These are phyloP conservation scores for Cyberlindnera lachancei DNA, from an alignment of 805 yeast genomes.

Conservation along the genomic window DNA sequence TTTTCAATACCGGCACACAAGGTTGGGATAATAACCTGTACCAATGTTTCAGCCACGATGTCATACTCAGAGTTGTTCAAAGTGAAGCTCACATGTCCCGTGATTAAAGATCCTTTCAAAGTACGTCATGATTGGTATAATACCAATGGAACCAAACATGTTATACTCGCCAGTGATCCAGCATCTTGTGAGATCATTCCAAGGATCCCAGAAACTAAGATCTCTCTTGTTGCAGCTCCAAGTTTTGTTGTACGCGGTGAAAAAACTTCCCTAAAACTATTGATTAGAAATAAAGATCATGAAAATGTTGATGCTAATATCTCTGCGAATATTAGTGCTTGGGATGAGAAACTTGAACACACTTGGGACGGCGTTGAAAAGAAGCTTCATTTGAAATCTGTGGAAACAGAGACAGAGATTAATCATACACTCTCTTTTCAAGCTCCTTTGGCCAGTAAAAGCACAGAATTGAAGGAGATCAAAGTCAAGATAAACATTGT, in stretches of 20 bases:
- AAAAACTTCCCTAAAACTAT: slow-evolving; percentile 17
- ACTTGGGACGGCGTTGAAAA: slow-evolving; percentile 2
- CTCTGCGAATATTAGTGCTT: slow-evolving; percentile 8
- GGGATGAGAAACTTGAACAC: slow-evolving; percentile 1
- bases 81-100: slow-evolving; percentile 16
- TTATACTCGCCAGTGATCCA: slow-evolving; percentile 16
- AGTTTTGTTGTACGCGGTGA: slow-evolving; percentile 27
- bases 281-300: slow-evolving; percentile 25
- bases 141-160: slow-evolving; percentile 3
- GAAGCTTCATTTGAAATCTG: slow-evolving; percentile 4
- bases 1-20: slow-evolving; percentile 11
- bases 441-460: slow-evolving; percentile 5
- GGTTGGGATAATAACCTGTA: slow-evolving; percentile 12
- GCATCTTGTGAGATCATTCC: slow-evolving; percentile 27
- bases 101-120: slow-evolving; percentile 7
- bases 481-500: slow-evolving; percentile 15
- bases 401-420: slow-evolving; percentile 4
- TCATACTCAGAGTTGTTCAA: slow-evolving; percentile 10
- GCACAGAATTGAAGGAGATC: slow-evolving; percentile 1
- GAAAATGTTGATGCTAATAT: slow-evolving; percentile 26
- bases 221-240: slow-evolving; percentile 19
- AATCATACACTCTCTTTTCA: slow-evolving; percentile 1
- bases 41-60: slow-evolving; percentile 11
- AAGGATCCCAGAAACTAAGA: slow-evolving; percentile 29
- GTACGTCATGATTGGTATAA: slow-evolving; percentile 13